These are phyloP conservation scores for Osmanthus fragrans DNA, from an alignment of 257 asterid species.

Conservation along the genomic window DNA sequence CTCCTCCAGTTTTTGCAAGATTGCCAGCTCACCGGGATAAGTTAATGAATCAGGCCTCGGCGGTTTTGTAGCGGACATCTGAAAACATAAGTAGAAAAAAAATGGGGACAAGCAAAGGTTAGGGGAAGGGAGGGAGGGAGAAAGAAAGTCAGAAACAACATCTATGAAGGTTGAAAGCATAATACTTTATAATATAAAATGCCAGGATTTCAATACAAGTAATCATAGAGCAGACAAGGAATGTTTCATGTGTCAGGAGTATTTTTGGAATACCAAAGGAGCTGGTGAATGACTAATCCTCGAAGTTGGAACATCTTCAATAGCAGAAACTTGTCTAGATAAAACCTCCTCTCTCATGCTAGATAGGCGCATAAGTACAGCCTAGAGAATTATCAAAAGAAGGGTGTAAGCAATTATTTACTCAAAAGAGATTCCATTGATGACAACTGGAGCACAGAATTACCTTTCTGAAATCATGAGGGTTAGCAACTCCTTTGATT, in stretches of 20 bases:
- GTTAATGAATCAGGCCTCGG: slow-evolving; percentile 33
- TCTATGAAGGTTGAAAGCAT: not conserved
- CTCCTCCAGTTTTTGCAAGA: slow-evolving; percentile 67
- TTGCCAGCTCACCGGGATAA: slow-evolving; percentile 42
- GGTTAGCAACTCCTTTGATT: slow-evolving; percentile 67
- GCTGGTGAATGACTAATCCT: slow-evolving; percentile 39
- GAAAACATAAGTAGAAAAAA: slow-evolving; percentile 20
- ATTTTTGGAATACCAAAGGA: slow-evolving; percentile 43
- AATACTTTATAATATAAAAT: not conserved
- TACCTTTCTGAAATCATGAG: slow-evolving; percentile 74
- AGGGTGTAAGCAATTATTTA: not conserved
- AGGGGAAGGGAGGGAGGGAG: not conserved
- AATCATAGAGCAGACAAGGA: not conserved
- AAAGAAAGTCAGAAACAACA: not conserved
- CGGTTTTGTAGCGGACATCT: slow-evolving; percentile 55
- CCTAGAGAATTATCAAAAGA: slow-evolving; percentile 41
- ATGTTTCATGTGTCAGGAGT: not conserved
- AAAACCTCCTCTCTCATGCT: slow-evolving; percentile 46
- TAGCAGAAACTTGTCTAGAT: slow-evolving; percentile 40
- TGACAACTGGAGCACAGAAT: slow-evolving; percentile 10
- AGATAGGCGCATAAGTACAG: slow-evolving; percentile 57
- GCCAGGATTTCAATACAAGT: not conserved
- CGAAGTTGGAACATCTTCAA: slow-evolving; percentile 42
- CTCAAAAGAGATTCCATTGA: not conserved
- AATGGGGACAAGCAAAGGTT: not conserved